A percentile compares a stretch with the other conserved stretches of the same genome.
phyloP scores from a whole-genome alignment of 1,284 basidiomycete genomes.

The Mycena citricolor region DNA sequence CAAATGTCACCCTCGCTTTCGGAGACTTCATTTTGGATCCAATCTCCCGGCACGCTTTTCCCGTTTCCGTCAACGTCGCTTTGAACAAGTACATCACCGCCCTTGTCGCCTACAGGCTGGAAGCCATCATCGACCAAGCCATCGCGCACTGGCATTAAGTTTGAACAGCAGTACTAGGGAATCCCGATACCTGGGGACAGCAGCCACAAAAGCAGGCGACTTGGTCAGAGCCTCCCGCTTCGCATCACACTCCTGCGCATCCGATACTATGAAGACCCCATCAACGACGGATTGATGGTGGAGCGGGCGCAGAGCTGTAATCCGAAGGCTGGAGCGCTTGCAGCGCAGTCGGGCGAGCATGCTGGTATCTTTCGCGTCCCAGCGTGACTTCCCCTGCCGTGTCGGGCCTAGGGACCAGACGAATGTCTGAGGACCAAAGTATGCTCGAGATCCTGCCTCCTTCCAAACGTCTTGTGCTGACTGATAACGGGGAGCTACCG shows the following conservation, averaged over 20 bases:
- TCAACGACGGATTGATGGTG: conserved; percentile 61
- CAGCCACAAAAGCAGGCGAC: conserved; percentile 39
- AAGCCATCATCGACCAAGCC: conserved; percentile 66
- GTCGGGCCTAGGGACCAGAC: too few species aligned
- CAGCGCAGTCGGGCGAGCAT: conserved; percentile 50
- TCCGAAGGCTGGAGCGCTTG: conserved; percentile 34
- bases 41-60: too few species aligned
- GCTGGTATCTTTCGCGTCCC: conserved; percentile 62
- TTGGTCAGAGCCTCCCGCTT: conserved; percentile 37
- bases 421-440: too few species aligned
- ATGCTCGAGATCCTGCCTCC: too few species aligned
- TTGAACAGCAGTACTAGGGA: conserved; percentile 49
- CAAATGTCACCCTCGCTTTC: too few species aligned
- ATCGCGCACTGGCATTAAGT: conserved; percentile 53
- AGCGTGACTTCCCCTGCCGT: too few species aligned
- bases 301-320: conserved; percentile 61
- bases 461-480: too few species aligned
- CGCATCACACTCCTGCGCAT: conserved; percentile 35
- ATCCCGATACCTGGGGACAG: conserved; percentile 43
- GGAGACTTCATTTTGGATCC: too few species aligned
- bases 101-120: conserved; percentile 51
- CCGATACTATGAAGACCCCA: conserved; percentile 45
- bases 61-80: too few species aligned
- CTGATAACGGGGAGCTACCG: too few species aligned
- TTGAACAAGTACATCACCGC: too few species aligned